These are phyloP conservation scores for Alloascoidea hylecoeti DNA, from an alignment of 805 yeast species.

Conservation along the genomic window DNA sequence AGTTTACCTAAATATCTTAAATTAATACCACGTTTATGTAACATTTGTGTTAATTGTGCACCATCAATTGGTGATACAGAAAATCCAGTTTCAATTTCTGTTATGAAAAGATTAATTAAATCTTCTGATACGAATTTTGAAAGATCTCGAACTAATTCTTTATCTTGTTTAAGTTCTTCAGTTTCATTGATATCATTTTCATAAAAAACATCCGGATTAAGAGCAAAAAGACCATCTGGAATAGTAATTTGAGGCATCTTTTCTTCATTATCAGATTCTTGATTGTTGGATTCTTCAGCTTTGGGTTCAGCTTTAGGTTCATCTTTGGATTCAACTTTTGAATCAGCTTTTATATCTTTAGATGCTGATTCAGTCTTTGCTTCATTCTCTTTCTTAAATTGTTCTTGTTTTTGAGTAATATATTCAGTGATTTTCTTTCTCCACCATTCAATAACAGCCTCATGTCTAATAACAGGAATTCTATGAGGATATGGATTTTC, in stretches of 20 bases:
- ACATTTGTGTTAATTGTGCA: slow-evolving; percentile 42
- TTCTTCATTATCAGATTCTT: slow-evolving; percentile 19
- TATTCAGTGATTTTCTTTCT: slow-evolving; percentile 43
- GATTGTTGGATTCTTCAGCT: slow-evolving; percentile 13
- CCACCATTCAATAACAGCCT: slow-evolving; percentile 90
- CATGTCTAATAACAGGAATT: slow-evolving; percentile 67
- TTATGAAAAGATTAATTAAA: slow-evolving; percentile 50
- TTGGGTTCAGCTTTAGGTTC: slow-evolving; percentile 1
- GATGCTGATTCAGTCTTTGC: slow-evolving; percentile 11
- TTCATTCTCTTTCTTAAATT: slow-evolving; percentile 24
- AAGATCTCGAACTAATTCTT: slow-evolving; percentile 51
- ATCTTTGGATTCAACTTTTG: slow-evolving; percentile 1
- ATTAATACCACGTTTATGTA: slow-evolving; percentile 80
- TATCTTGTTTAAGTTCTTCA: slow-evolving; percentile 31
- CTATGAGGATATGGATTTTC: slow-evolving; percentile 65
- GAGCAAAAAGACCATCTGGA: slow-evolving; percentile 36
- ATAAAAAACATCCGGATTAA: slow-evolving; percentile 72
- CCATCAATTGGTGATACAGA: slow-evolving; percentile 70
- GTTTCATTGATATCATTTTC: slow-evolving; percentile 20
- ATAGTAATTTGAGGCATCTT: slow-evolving; percentile 35
- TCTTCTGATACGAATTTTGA: slow-evolving; percentile 44
- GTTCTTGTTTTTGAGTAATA: slow-evolving; percentile 35
- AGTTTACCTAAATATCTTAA: slow-evolving; percentile 72
- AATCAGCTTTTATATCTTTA: slow-evolving; percentile 3
- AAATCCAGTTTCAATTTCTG: slow-evolving; percentile 34